These are phyloP conservation scores for Colletotrichum nymphaeae DNA, from an alignment of 2,329 filamentous ascomycete species.

Conservation along the genomic window DNA sequence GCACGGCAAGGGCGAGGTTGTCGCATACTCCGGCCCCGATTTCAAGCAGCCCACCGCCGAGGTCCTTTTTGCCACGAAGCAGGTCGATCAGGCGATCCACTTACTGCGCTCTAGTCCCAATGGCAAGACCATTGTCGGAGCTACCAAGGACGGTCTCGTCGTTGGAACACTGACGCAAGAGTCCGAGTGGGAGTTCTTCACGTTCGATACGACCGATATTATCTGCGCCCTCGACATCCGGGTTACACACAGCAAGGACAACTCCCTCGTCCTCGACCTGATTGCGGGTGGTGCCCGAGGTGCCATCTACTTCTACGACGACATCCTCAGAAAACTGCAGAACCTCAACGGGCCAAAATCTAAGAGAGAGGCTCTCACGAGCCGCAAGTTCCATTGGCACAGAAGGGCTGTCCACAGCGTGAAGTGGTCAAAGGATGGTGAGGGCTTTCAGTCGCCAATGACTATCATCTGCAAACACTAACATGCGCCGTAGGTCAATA, in stretches of 20 bases:
- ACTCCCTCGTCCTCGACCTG: slow-evolving; percentile 70
- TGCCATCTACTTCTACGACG: slow-evolving; percentile 83
- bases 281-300: slow-evolving; percentile 82
- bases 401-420: slow-evolving; percentile 83
- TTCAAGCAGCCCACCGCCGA: slow-evolving; percentile 45
- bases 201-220: slow-evolving; percentile 70
- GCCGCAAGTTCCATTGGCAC: slow-evolving; percentile 90
- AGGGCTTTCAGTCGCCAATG: slow-evolving; percentile 38
- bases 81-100: slow-evolving; percentile 49
- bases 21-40: slow-evolving; percentile 55
- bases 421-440: slow-evolving; percentile 94
- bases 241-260: slow-evolving; percentile 44
- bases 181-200: slow-evolving; percentile 65
- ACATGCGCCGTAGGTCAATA: slow-evolving; percentile 78
- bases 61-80: slow-evolving; percentile 50
- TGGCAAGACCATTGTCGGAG: slow-evolving; percentile 66
- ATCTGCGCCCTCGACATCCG: slow-evolving; percentile 76
- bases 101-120: slow-evolving; percentile 61
- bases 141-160: slow-evolving; percentile 59
- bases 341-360: slow-evolving; percentile 48
- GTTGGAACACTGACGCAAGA: slow-evolving; percentile 64
- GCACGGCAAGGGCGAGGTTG: slow-evolving; percentile 46
- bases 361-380: slow-evolving; percentile 62
- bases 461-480: background rate
- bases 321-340: slow-evolving; percentile 72